Evolutionary conservation across 2,329 filamentous ascomycete genomes (phyloP), one percentile per base, ranked within the genome.

Genomic region (Alternaria brassicae): DNA sequence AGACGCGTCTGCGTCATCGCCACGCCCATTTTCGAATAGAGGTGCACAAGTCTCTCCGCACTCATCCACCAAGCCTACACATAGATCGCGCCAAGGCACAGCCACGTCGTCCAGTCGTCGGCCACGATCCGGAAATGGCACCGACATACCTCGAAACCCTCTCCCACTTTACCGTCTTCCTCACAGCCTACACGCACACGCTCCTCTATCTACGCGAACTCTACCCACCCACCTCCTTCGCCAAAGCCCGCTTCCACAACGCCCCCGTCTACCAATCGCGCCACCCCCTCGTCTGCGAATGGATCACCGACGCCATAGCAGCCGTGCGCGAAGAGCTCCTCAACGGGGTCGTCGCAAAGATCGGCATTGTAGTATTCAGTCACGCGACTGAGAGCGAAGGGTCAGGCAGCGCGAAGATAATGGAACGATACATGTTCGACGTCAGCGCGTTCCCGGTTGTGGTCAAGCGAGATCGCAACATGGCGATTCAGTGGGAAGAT

Each of bases 251-350:
- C 64, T 92, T 91, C 70, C 93, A 93, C 83, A 93, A 94, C 79
- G 88, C 92, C 58, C 86, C 92, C 28, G 90, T 96, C 44, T 89
- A 91, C 70, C 93, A 97, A 76, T 94, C 88, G 60, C 90, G 93
- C 58, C 93, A 97, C 77, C 92, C 93, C 0, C 86, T 87, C 68
- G 90, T 97, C 65, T 96, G 92, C 83, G 82, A 87, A 70, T 97
- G 93, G 91, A 88, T 97, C 78, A 86, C 84, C 73, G 91, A 95
- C 75, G 92, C 93, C 66, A 86, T 95, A 40, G 81, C 88, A 62
- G 90, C 92, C 34, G 86, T 93, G 21, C 83, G 86, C 60, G 82
- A 81, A 3, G 90, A 96, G 79, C 83, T 97, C 34, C 83, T 90
- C 47, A 51, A 63, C 3, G 82, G 84, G 65, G 81, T 79, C 55